These are phyloP conservation scores for Streptanthus diversifolius DNA, from an alignment of 345 rosid genomes.

Conservation along the genomic window DNA sequence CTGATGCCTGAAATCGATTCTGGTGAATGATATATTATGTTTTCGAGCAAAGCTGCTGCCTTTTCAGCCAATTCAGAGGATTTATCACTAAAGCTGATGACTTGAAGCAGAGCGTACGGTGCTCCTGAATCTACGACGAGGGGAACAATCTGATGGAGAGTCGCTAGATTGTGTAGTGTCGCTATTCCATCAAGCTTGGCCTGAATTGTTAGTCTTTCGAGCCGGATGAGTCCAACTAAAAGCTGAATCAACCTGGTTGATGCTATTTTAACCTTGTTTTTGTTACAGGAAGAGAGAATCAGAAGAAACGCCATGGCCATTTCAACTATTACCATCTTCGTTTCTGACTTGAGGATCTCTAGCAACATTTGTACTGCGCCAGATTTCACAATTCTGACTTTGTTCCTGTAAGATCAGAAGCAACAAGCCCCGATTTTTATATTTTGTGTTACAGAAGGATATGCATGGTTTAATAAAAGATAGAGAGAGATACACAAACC, in stretches of 20 bases:
- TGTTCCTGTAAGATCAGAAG: slow-evolving; percentile 53
- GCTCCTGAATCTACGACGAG: slow-evolving; percentile 50
- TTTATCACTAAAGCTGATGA: slow-evolving; percentile 40
- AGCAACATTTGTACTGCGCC: slow-evolving; percentile 59
- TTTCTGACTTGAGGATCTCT: slow-evolving; percentile 51
- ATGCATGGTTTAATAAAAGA: neutral
- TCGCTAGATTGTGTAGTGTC: slow-evolving; percentile 77
- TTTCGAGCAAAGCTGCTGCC: slow-evolving; percentile 61
- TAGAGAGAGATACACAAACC: slow-evolving; percentile 38
- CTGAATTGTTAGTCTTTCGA: slow-evolving; percentile 30
- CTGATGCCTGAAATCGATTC: slow-evolving; percentile 36
- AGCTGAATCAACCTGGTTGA: slow-evolving; percentile 51
- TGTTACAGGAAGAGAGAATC: slow-evolving; percentile 64
- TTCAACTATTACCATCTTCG: slow-evolving; percentile 39
- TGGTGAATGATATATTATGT: slow-evolving; percentile 36
- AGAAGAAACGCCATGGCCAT: slow-evolving; percentile 54
- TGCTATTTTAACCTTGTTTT: slow-evolving; percentile 61
- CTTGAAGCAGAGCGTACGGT: slow-evolving; percentile 48
- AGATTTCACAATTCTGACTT: slow-evolving; percentile 55
- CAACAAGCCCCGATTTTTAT: neutral
- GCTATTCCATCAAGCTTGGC: slow-evolving; percentile 57
- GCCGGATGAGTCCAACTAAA: slow-evolving; percentile 37
- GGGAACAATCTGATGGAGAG: slow-evolving; percentile 51
- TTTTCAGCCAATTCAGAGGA: slow-evolving; percentile 51
- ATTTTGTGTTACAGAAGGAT: neutral